Evolutionary conservation across 1,284 basidiomycete species (phyloP), one percentile per base, ranked within the genome.

Genomic region (Neolentinus lepideus): DNA sequence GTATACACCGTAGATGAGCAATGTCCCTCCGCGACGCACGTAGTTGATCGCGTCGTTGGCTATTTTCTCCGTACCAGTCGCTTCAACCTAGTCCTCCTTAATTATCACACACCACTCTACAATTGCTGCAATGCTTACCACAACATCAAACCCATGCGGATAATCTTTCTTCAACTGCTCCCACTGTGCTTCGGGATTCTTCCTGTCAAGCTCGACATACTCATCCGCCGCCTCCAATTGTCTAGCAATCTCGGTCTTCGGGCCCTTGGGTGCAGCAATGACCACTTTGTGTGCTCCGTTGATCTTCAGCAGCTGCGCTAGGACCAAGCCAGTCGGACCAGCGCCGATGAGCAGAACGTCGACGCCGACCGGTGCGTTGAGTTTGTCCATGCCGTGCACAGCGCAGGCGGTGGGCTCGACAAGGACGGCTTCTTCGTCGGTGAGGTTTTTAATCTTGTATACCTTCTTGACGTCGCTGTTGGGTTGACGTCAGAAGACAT

Each of bases 361-460:
- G 48, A 85, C 74, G 35, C 92, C 92, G 58, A 92, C 86, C 16
- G 85, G 79, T 26, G 88, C 83, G 58, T 77, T 79, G 54, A 94
- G 79, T 67, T 90, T 91, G 74, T 94, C 92, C 58, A 92, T 79
- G 12, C 92, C 92, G 70, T 94, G 92, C 54, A 94, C 81, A 16
- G 92, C 92, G 67, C 92, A 94, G 14, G 91, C 85, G 2, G 91
- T 88, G 19, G 92, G 92, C 68, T 94, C 92, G 54, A 94, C 74
- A n/a, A 94, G 79, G 2, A 90, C 92, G 0, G 92, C 87, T 63
- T 94, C 90, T 69, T 91, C 87, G 63, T 94, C 90, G n/a, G 84
- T 79, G 47, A 94, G 77, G 70, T 93, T 93, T 64, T 86, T 70
- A 66, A 94, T 88, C 71, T 88, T 88, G 79, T 88, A 94, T 27